Base-by-base conservation (phyloP, 2,329 filamentous ascomycete genomes). In the Dactylonectria macrodidyma region DNA sequence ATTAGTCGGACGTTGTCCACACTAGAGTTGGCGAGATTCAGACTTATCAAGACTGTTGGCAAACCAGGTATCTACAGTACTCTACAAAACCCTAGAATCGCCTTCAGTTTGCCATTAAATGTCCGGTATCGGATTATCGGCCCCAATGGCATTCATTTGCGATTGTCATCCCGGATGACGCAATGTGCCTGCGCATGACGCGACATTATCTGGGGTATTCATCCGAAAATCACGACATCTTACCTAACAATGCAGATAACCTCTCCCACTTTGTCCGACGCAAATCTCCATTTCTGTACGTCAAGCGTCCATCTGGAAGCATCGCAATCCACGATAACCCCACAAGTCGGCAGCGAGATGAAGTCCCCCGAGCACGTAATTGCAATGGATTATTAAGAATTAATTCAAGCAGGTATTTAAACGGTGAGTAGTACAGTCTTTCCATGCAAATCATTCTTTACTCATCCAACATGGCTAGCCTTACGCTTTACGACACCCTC, bases 401-500 rank as follows among this genome's bases (percentile, higher is more conserved):
- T 22, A 19, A 5, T 5, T 16, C 33, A 16, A 8, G 12, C 30
- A 33, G 8, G 36, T 51, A 57, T 66, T 62, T 61, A 66, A 61
- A 58, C n/a, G 19, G n/a, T 3, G 4, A 16, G 6, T 14, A 41
- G 22, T 55, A 38, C n/a, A 22, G 5, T n/a, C 6, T 19, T 12
- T 3, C 16, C 26, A 19, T 46, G 51, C 34, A 46, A 50, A 61
- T 30, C 34, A 26, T n/a, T 54, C 19, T 19, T 22, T 24, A 38
- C 14, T 44, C 36, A 41, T 48, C 36, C 62, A 66, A 44, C 19
- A 72, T 72, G 68, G 19, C 68, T 19, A 44, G 65, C 11, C 64
- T 67, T 10, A 50, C 68, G 5, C 64, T 72, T 8, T 72, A 71
- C 70, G 66, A 72, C 36, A 44, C 68, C 22, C 22, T 67, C 16